Evolutionary conservation across 1,284 basidiomycete species (phyloP).

Genomic region (Puccinia brachypodii): DNA sequence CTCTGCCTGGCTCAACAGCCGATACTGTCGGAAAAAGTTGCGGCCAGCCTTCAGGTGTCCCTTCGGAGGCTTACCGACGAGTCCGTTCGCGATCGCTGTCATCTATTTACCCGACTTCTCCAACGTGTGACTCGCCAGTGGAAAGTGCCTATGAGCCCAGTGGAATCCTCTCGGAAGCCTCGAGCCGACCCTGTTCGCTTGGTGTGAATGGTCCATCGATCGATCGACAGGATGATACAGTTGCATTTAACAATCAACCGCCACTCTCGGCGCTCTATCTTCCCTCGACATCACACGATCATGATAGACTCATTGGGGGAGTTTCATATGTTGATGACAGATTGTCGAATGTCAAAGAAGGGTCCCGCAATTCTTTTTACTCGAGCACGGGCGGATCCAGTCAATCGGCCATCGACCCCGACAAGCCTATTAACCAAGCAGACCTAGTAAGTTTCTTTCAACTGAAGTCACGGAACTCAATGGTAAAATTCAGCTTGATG

Average conservation of each 20-base stretch:
- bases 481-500: not conserved
- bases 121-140: not conserved
- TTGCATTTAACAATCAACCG: not conserved
- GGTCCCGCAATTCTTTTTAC: not conserved
- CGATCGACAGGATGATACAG: not conserved
- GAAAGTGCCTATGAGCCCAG: not conserved
- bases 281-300: too few species aligned
- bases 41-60: not conserved
- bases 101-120: not conserved
- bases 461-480: not conserved
- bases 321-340: not conserved
- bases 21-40: not conserved
- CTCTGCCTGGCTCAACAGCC: not conserved
- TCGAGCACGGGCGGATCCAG: not conserved
- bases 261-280: not conserved
- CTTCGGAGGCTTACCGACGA: not conserved
- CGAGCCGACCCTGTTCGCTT: not conserved
- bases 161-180: not conserved
- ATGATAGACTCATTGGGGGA: not conserved
- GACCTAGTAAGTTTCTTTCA: slow-evolving; percentile 3
- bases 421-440: slow-evolving; percentile 18
- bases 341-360: not conserved
- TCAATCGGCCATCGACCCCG: slow-evolving; percentile 19
- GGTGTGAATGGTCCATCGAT: not conserved
- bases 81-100: not conserved